These are phyloP conservation scores for Penicillium corylophilum DNA, from an alignment of 2,329 filamentous ascomycete species.

Conservation along the genomic window DNA sequence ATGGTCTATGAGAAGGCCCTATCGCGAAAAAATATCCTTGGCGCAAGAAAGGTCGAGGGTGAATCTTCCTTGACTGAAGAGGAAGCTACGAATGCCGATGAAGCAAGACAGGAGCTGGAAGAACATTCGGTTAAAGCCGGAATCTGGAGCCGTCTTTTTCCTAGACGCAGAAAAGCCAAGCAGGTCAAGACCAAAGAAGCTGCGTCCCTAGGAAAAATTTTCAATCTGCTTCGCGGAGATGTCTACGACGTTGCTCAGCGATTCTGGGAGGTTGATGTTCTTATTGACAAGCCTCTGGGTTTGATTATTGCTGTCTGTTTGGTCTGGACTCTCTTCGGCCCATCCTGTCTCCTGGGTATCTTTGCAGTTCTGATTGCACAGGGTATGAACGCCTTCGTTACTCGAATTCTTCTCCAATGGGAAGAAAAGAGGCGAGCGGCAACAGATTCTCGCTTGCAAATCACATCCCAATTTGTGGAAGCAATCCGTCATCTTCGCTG, in stretches of 20 bases:
- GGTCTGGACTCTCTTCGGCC: constrained; percentile 76
- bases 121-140: constrained; percentile 15
- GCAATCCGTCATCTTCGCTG: constrained; percentile 76
- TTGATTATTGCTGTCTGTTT: constrained; percentile 72
- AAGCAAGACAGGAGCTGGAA: constrained; percentile 9
- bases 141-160: constrained; percentile 27
- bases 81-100: constrained; percentile 11
- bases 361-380: constrained; percentile 69
- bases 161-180: constrained; percentile 23
- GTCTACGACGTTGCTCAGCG: constrained; percentile 46
- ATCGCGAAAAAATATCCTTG: constrained; percentile 59
- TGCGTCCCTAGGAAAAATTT: constrained; percentile 84
- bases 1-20: constrained; percentile 80
- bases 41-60: constrained; percentile 27
- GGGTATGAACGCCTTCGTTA: constrained; percentile 65
- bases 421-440: constrained; percentile 70
- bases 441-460: constrained; percentile 75
- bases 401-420: constrained; percentile 64
- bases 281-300: constrained; percentile 74
- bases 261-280: constrained; percentile 82
- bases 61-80: constrained; percentile 23
- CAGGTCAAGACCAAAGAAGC: constrained; percentile 50
- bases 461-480: constrained; percentile 82
- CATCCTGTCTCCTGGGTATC: constrained; percentile 73
- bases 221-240: constrained; percentile 73